Percentiles rank a stretch among this genome's conserved stretches.
These are phyloP conservation scores for Blastomyces emzantsi DNA, from an alignment of 2,329 filamentous ascomycete species.

Conservation along the genomic window DNA sequence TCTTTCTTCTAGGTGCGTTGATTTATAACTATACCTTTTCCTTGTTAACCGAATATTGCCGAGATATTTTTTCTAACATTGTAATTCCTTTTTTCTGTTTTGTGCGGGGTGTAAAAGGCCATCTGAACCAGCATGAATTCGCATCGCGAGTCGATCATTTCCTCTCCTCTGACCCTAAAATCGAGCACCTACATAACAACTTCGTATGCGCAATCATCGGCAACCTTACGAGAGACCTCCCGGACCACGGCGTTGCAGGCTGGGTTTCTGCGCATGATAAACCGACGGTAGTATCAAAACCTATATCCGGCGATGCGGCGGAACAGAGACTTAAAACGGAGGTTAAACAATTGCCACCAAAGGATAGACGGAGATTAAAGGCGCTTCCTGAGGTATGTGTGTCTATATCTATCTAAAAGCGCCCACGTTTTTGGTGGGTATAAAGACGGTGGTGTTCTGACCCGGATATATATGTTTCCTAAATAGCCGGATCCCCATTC, in stretches of 20 bases:
- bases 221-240: constrained; percentile 51
- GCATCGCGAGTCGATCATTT: constrained; percentile 48
- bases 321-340: constrained; percentile 56
- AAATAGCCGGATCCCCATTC: constrained; percentile 31
- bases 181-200: constrained; percentile 53
- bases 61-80: constrained; percentile 6
- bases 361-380: constrained; percentile 52
- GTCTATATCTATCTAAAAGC: constrained; percentile 10
- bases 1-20: constrained; percentile 48
- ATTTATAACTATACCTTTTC: not conserved
- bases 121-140: constrained; percentile 54
- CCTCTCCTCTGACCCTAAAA: constrained; percentile 44
- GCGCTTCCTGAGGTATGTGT: constrained; percentile 42
- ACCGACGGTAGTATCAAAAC: constrained; percentile 41
- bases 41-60: constrained; percentile 1
- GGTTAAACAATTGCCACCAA: constrained; percentile 52
- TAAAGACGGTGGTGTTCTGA: not conserved
- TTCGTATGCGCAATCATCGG: constrained; percentile 51
- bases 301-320: constrained; percentile 49
- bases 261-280: constrained; percentile 56
- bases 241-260: constrained; percentile 53
- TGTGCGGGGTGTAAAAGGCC: constrained; percentile 33
- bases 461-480: not conserved
- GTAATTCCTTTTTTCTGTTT: constrained; percentile 8
- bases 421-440: not conserved